Evolutionary conservation across 1,284 basidiomycete species (phyloP).

Genomic region (Takashimella koratensis): DNA sequence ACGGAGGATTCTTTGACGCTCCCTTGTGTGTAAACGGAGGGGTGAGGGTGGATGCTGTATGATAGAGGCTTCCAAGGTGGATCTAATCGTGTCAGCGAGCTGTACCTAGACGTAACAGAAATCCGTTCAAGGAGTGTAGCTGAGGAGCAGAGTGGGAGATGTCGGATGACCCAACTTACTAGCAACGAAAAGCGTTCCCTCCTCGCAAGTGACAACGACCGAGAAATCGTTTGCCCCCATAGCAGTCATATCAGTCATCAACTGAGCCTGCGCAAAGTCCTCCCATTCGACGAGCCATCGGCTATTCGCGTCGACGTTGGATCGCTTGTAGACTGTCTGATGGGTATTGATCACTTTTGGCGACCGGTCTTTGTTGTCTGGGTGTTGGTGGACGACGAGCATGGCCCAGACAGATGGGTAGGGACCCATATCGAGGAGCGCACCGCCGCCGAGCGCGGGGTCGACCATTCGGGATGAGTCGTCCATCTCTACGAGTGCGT

Average conservation of each 20-base stretch:
- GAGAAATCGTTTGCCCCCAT: constrained; percentile 23
- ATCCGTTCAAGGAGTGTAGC: background rate
- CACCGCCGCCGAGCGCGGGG: constrained; percentile 77
- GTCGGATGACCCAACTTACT: constrained; percentile 29
- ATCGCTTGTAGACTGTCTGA: constrained; percentile 58
- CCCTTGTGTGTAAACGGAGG: constrained; percentile 54
- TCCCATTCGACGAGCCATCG: constrained; percentile 70
- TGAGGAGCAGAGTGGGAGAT: background rate
- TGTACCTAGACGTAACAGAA: constrained; percentile 1
- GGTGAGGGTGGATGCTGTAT: constrained; percentile 51
- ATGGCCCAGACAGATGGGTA: constrained; percentile 82
- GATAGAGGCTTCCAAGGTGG: constrained; percentile 30
- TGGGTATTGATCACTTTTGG: constrained; percentile 51
- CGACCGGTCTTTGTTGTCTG: constrained; percentile 56
- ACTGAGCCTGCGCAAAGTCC: constrained; percentile 33
- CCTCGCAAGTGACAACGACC: constrained; percentile 35
- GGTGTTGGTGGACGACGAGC: constrained; percentile 72
- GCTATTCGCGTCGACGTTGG: constrained; percentile 74
- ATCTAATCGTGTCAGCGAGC: constrained; percentile 20
- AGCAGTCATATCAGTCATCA: constrained; percentile 32
- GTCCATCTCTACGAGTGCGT: too few relatives aligned
- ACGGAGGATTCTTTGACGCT: constrained; percentile 23
- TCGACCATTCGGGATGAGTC: constrained; percentile 67
- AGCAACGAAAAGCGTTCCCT: constrained; percentile 36
- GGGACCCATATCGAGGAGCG: constrained; percentile 75